These are phyloP conservation scores for Russula brevipes DNA, from an alignment of 768 basidiomycete species.

Conservation along the genomic window DNA sequence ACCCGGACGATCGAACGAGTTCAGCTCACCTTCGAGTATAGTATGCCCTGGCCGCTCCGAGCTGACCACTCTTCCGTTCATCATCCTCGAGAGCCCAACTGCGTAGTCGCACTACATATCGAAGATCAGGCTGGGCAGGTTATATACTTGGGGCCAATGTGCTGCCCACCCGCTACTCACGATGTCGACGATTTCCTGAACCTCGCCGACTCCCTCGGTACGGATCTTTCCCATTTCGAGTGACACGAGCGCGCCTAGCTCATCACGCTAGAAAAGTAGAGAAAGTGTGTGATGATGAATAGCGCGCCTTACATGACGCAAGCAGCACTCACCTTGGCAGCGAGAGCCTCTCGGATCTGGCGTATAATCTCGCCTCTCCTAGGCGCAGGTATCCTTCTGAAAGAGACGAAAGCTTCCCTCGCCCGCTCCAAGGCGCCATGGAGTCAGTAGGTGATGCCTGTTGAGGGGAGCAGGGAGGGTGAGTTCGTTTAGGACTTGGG, in stretches of 20 bases:
- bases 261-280: conserved; percentile 52
- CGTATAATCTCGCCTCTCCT: conserved; percentile 82
- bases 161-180: conserved; percentile 42
- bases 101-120: conserved; percentile 79
- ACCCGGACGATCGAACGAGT: not conserved
- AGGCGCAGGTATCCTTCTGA: conserved; percentile 80
- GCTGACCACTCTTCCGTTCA: conserved; percentile 83
- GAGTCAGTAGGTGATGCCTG: conserved; percentile 72
- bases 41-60: conserved; percentile 89
- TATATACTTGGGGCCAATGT: too few species aligned
- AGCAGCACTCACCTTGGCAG: conserved; percentile 48
- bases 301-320: not conserved
- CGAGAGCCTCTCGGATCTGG: conserved; percentile 79
- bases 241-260: conserved; percentile 75
- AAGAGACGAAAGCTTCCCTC: conserved; percentile 63
- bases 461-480: too few species aligned
- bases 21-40: conserved; percentile 70
- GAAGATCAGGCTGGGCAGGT: not conserved
- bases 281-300: not conserved
- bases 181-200: conserved; percentile 93
- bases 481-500: not conserved
- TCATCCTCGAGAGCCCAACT: conserved; percentile 89
- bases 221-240: conserved; percentile 90
- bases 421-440: conserved; percentile 61
- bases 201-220: conserved; percentile 88